Conservation (phyloP, 1,284 basidiomycete species). For the Cryptococcus amylolentus region DNA sequence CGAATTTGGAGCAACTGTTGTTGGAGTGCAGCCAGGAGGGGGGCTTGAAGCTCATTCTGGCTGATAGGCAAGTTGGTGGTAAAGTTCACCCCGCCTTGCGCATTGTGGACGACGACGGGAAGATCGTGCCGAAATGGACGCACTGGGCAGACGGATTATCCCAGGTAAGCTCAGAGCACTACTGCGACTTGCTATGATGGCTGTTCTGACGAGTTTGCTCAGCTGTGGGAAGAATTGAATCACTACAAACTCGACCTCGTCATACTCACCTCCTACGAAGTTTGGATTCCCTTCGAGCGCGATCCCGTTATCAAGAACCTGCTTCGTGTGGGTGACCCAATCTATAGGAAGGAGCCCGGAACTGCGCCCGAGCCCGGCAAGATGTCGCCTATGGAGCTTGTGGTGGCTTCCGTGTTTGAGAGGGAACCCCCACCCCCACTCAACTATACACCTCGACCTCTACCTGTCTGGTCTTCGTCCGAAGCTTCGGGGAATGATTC, state of each 20-base stretch:
- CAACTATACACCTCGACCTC: not conserved
- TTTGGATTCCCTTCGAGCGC: not conserved
- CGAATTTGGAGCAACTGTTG: too few species aligned
- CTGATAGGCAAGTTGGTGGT: too few species aligned
- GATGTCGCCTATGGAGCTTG: not conserved
- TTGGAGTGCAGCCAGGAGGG: too few species aligned
- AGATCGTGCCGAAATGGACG: too few species aligned
- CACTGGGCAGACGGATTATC: too few species aligned
- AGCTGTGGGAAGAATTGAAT: not conserved
- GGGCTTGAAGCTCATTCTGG: too few species aligned
- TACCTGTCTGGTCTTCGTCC: not conserved
- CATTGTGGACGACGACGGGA: too few species aligned
- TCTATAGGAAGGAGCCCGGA: not conserved
- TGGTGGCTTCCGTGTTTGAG: not conserved
- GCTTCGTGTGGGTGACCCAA: not conserved
- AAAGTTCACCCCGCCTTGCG: too few species aligned
- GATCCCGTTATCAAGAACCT: not conserved
- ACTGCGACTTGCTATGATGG: too few species aligned
- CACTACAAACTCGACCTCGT: not conserved
- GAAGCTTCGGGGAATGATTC: not conserved
- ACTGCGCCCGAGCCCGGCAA: not conserved
- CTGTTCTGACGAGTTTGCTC: too few species aligned
- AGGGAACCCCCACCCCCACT: not conserved
- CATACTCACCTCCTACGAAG: not conserved
- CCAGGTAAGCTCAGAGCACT: too few species aligned